Base-by-base conservation (phyloP, 2,329 filamentous ascomycete species). In the Fusarium gaditjirri region DNA sequence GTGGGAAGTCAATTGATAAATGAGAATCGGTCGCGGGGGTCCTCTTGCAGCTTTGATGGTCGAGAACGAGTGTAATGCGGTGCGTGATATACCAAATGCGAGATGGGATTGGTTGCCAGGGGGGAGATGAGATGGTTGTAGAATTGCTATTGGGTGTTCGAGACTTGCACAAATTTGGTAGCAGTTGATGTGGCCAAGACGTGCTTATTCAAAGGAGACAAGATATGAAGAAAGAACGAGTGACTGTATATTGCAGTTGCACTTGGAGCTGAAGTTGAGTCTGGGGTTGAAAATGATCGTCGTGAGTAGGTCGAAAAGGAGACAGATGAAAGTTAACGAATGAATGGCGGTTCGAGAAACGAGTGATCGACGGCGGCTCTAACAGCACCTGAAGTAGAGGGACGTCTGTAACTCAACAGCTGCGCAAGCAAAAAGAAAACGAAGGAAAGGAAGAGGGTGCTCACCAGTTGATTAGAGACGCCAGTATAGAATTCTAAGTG, bases 311-410 rank as follows among this genome's bases (percentile, higher is more conserved):
- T 39, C n/a, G 38, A 41, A 52, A 68, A 63, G 39, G 70, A 71
- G 47, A 52, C 23, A 21, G 33, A 52, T 21, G 9, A 19, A 36
- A 38, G 33, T 38, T 53, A 53, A 53, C 41, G 27, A 72, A 70
- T 56, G 58, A 68, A 54, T 35, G 63, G 47, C 68, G 65, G 65
- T 59, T 65, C 72, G 50, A 56, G 72, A 61, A 74, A 67, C 66
- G 54, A 76, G 69, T 68, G 75, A 77, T 76, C 71, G 75, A 61
- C 75, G 59, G 65, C 68, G 68, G 70, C 65, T 74, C 71, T 71
- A 64, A 35, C 43, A 38, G 39, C 38, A 65, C 62, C 47, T 64
- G 61, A 64, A 29, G 43, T 49, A 55, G 61, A 64, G 25, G 57
- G 39, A 46, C 33, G 62, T 55, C 61, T 71, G 46, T 61, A 62